phyloP scores from a whole-genome alignment of 345 rosid genomes.

The Murraya paniculata region DNA sequence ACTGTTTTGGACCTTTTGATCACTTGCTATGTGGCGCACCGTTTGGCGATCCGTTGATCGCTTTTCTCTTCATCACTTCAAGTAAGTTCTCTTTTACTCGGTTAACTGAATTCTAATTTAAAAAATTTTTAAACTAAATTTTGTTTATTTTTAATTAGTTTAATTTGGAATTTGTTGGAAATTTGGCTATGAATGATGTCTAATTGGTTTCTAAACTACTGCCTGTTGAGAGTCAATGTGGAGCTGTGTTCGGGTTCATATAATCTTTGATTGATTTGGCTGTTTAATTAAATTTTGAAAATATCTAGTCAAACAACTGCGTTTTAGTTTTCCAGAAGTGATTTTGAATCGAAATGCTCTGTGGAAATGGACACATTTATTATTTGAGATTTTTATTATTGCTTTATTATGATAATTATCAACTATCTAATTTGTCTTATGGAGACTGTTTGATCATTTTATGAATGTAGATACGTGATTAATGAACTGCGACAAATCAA shows the following conservation, averaged over 20 bases:
- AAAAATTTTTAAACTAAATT: neutral
- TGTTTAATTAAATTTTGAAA: neutral
- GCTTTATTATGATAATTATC: no score
- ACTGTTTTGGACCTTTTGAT: neutral
- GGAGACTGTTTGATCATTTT: slow-evolving; percentile 1
- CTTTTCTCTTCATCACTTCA: slow-evolving; percentile 62
- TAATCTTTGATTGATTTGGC: neutral
- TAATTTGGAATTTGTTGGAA: neutral
- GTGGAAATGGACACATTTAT: neutral
- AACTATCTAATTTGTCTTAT: neutral
- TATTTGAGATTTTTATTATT: neutral
- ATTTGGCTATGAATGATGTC: neutral
- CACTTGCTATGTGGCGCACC: slow-evolving; percentile 44
- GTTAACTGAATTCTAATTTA: neutral
- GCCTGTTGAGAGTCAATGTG: neutral
- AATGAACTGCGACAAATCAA: slow-evolving; percentile 45
- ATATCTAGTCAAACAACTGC: neutral
- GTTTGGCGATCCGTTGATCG: slow-evolving; percentile 64
- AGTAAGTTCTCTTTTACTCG: slow-evolving; percentile 22
- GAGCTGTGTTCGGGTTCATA: neutral
- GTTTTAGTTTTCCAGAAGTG: neutral
- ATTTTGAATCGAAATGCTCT: neutral
- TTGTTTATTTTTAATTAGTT: neutral
- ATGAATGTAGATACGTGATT: slow-evolving; percentile 35
- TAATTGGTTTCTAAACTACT: neutral